Evolutionary conservation across 2,329 filamentous ascomycete species (phyloP), one percentile per base, ranked within the genome.

Genomic region (Pestalotiopsis sp.): DNA sequence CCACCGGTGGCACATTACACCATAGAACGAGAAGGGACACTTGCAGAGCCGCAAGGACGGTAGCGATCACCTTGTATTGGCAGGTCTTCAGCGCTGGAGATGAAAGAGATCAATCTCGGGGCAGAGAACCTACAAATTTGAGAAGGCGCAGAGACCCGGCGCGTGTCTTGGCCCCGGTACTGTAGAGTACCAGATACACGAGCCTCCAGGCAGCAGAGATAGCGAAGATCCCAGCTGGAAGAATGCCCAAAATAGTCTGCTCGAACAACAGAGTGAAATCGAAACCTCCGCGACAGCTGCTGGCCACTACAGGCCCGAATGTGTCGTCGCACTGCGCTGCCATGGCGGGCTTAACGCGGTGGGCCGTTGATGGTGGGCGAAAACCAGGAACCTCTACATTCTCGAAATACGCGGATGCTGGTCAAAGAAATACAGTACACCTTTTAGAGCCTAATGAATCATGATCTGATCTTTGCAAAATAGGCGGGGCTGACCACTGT

Each of bases 141-240:
- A 73, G 61, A 2, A 74, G 73, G 27, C 79, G 80, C 3, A 85
- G 71, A 6, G 77, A 4, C 1, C 70, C 70, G 0, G 80, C 83
- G 2, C n/a, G 59, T n/a, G 25, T 36, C 31, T 72, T 69, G 0
- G 84, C 78, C 4, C 84, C 73, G 2, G 69, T 70, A 4, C 75
- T 75, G 14, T 73, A 74, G 5, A 78, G 73, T 1, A 69, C 68
- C 7, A 85, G 71, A 1, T 78, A 72, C 1, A 77, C 66, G 1
- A 81, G 70, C 0, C 83, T 76, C 14, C 77, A 73, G 58, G 80
- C 36, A 0, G 80, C 78, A 1, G 79, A 36, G 59, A 61, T 17
- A 12, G 31, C 31, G 27, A 61, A 61, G 6, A 61, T n/a, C 1
- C 12, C 59, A 20, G 59, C 25, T 27, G 59, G 59, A 1, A 61